Base-by-base conservation (phyloP, 495 filamentous ascomycete species). In the Daldinia childiae region DNA sequence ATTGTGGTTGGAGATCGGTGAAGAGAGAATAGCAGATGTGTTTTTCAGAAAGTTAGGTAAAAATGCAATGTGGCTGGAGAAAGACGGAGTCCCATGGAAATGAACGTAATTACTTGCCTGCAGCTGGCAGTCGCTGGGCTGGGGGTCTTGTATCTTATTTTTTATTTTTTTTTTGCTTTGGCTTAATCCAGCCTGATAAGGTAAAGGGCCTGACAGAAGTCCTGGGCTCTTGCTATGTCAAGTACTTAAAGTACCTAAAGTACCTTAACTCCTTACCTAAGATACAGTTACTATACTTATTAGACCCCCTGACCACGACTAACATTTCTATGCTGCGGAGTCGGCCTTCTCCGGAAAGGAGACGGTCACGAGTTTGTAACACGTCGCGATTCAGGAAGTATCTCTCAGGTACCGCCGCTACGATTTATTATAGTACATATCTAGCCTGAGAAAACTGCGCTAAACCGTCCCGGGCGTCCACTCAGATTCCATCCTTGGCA, bases 31-130 rank as follows among this genome's bases (percentile, higher is more conserved):
- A 73, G 60, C 50, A 75, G 66, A 71, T 66, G 65, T 72, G 70
- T 77, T 74, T 69, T 68, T 66, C 52, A 60, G 32, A 54, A 59
- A 73, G 75, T 77, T 77, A 81, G 79, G 79, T 82, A 67, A 73
- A 77, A 77, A 76, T 72, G 75, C 75, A 74, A 74, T 77, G 74
- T 74, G 72, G 75, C 69, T 70, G 66, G 66, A 72, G 69, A 72
- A 50, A 56, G 48, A 70, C 56, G 58, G 63, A 71, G 63, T 57
- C 63, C 62, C 52, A 61, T 69, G 51, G 54, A 52, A 69, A 57
- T 9, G 55, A 58, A 63, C 58, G 69, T 66, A 66, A 66, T 66
- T 66, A 65, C 69, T 62, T 61, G 43, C 58, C 58, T 71, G 58
- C 68, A 71, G 57, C 36, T 69, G 59, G 45, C 52, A 69, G 60